Conservation (phyloP, 2,329 filamentous ascomycete species). For the Clonostachys sp. region DNA sequence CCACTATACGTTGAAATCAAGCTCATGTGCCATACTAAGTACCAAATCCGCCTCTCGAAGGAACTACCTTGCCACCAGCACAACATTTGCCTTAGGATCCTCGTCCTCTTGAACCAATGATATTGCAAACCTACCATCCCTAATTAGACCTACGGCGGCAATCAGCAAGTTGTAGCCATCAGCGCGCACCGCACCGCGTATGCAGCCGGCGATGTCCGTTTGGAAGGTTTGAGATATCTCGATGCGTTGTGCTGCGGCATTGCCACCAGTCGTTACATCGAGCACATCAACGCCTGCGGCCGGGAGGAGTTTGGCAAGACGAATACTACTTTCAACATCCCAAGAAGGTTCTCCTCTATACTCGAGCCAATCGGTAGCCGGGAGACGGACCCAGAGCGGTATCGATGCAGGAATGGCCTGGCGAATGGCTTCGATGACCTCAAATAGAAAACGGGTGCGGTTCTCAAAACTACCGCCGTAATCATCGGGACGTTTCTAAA, state of each 20-base stretch:
- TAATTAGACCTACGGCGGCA: slow-evolving; percentile 59
- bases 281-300: slow-evolving; percentile 74
- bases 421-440: too few relatives aligned
- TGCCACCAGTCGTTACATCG: slow-evolving; percentile 76
- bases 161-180: slow-evolving; percentile 54
- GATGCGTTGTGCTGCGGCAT: slow-evolving; percentile 58
- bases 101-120: too few relatives aligned
- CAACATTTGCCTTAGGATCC: too few relatives aligned
- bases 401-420: slow-evolving; percentile 15
- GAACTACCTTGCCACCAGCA: too few relatives aligned
- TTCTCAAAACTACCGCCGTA: too few relatives aligned
- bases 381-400: slow-evolving; percentile 55
- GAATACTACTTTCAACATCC: slow-evolving; percentile 55
- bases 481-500: slow-evolving; percentile 8
- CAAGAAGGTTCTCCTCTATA: slow-evolving; percentile 44
- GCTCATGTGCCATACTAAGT: too few relatives aligned
- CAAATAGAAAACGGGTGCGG: too few relatives aligned
- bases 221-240: slow-evolving; percentile 60
- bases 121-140: too few relatives aligned
- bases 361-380: slow-evolving; percentile 60
- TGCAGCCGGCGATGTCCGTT: slow-evolving; percentile 63
- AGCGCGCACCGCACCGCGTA: slow-evolving; percentile 60
- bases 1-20: too few relatives aligned
- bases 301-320: slow-evolving; percentile 51
- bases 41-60: too few relatives aligned